Base-by-base conservation (phyloP, 192 early-diverging fungal genomes). In the Lobosporangium transversale region DNA sequence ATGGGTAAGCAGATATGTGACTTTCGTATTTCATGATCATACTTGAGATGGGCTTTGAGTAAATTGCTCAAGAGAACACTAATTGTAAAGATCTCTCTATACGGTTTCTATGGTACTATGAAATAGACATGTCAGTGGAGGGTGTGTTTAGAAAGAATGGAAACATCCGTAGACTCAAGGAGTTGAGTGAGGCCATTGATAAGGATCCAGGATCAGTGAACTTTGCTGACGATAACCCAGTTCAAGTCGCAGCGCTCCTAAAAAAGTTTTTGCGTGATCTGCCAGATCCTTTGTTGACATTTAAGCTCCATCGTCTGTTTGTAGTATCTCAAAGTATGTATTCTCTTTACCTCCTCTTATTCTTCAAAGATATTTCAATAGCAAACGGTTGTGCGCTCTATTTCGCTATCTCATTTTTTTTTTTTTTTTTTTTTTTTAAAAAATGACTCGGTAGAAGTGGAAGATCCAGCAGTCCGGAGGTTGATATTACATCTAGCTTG, bases 141-240 rank as follows among this genome's bases (percentile, higher is more conserved):
- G 97, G 97, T 7, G 92, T 98, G 17, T 99, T 99, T 85, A 85
- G 97, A 66, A 98, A 98, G 80, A 99, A 97, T 70, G 97, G 97
- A 23, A 99, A 99, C 65, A 97, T 99, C 66, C 83, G 94, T 59
- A 80, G 92, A 29, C 82, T 98, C 49, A 96, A 95, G 60, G 92
- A 94, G 30, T 67, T 95, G 15, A 88, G 88, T 10, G 96, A 97
- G 30, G 79, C 85, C 0, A 85, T 98, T 20, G 97, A 99, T 79
- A 88, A 88, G 74, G 91, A 97, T 65, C 92, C 91, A 15, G 69
- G 80, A 12, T 67, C 85, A 1, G 87, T 94, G 3, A 88, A 93
- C 40, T 66, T 96, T 33, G 61, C 70, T 11, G 84, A 88, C 21
- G 90, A 92, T 12, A 93, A 93, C 66, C 86, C 91, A 10, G 90